Percentiles rank a stretch among this genome's conserved stretches.
phyloP scores from a whole-genome alignment of 805 yeast genomes.

The Lipomyces sp. region DNA sequence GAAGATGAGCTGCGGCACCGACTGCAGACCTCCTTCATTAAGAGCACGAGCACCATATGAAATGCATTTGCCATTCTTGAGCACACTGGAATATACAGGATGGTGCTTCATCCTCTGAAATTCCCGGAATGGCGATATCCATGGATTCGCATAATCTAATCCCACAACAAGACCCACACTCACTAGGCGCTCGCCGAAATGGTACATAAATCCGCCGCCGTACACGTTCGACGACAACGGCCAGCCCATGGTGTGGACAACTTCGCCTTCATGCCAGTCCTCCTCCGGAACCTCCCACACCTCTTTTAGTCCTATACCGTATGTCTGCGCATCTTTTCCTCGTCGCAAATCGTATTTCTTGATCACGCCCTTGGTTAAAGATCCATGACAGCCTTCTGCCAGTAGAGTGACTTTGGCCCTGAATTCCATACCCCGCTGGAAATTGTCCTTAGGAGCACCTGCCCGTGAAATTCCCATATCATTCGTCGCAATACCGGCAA shows the following conservation, averaged over 20 bases:
- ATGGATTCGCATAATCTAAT: conserved; percentile 91
- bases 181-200: conserved; percentile 91
- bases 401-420: conserved; percentile 86
- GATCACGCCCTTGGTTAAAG: conserved; percentile 78
- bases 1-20: conserved; percentile 86
- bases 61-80: conserved; percentile 89
- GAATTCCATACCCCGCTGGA: conserved; percentile 97
- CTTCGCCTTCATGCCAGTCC: conserved; percentile 78
- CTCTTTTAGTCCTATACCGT: conserved; percentile 94
- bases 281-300: conserved; percentile 93
- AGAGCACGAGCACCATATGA: conserved; percentile 95
- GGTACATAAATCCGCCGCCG: conserved; percentile 98
- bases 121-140: conserved; percentile 93
- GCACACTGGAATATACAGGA: conserved; percentile 73
- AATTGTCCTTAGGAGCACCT: conserved; percentile 79
- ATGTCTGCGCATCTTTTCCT: conserved; percentile 72
- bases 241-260: conserved; percentile 86
- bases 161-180: conserved; percentile 95
- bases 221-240: conserved; percentile 77
- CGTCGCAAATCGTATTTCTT: conserved; percentile 69
- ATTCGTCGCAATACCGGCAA: conserved; percentile 90
- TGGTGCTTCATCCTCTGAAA: conserved; percentile 86
- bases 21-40: conserved; percentile 96
- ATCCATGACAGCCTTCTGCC: conserved; percentile 99
- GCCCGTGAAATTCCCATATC: conserved; percentile 83